Evolutionary conservation across 2,329 filamentous ascomycete genomes (phyloP).

Genomic region (Epichloe coenophiala): DNA sequence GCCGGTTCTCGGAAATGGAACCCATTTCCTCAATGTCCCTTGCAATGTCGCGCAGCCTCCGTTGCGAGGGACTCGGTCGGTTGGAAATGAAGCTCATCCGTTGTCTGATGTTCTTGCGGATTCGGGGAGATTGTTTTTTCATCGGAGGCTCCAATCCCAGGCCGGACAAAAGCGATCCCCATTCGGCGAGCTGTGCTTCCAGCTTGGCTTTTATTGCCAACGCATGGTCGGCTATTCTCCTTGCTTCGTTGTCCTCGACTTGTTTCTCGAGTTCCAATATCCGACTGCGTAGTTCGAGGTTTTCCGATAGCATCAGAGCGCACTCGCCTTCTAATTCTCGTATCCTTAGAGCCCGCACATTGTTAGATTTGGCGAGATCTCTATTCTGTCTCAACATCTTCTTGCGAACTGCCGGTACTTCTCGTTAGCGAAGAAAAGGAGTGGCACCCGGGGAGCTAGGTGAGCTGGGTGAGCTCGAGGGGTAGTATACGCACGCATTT

Average conservation of each 20-base stretch:
- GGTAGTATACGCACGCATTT: conserved; percentile 45
- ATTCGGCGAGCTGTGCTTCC: conserved; percentile 58
- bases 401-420: conserved; percentile 48
- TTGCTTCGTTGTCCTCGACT: conserved; percentile 45
- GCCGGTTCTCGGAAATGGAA: conserved; percentile 55
- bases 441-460: background rate
- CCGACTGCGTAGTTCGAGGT: conserved; percentile 57
- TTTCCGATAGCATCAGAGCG: conserved; percentile 63
- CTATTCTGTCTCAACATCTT: conserved; percentile 73
- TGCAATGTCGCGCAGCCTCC: conserved; percentile 42
- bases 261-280: conserved; percentile 57
- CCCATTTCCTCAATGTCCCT: conserved; percentile 37
- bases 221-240: conserved; percentile 51
- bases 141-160: conserved; percentile 48
- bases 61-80: conserved; percentile 37
- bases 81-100: conserved; percentile 26
- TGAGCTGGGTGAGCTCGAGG: background rate
- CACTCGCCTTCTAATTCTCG: conserved; percentile 64
- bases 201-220: conserved; percentile 56
- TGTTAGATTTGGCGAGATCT: conserved; percentile 70
- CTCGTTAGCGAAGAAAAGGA: background rate
- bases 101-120: conserved; percentile 26
- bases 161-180: conserved; percentile 51
- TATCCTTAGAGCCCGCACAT: conserved; percentile 63
- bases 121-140: conserved; percentile 30